Conservation (phyloP, 805 yeast species). For the Ogataea siamensis region DNA sequence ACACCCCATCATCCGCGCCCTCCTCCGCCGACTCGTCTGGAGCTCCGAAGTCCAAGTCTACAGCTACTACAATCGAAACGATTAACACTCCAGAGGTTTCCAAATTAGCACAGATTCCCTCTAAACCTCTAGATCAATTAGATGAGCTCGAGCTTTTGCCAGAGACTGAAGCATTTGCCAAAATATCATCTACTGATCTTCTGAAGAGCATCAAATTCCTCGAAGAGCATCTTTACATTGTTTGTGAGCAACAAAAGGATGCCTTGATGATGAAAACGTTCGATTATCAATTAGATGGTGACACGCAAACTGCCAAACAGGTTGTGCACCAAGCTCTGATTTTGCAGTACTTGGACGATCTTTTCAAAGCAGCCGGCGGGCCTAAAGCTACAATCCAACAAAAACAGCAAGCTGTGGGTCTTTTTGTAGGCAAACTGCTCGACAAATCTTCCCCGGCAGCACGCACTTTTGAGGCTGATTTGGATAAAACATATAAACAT, state of each 20-base stretch:
- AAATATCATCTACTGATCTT: slow-evolving; percentile 49
- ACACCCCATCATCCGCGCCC: slow-evolving; percentile 22
- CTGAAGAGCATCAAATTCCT: slow-evolving; percentile 51
- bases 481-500: slow-evolving; percentile 70
- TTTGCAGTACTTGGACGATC: slow-evolving; percentile 55
- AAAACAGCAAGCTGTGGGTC: slow-evolving; percentile 45
- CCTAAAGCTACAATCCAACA: slow-evolving; percentile 18
- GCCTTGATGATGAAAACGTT: slow-evolving; percentile 91
- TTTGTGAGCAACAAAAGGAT: slow-evolving; percentile 84
- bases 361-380: slow-evolving; percentile 30
- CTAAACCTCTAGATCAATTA: slow-evolving; percentile 34
- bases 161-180: slow-evolving; percentile 64
- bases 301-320: slow-evolving; percentile 52
- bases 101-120: slow-evolving; percentile 23
- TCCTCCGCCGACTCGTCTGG: slow-evolving; percentile 20
- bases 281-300: slow-evolving; percentile 69
- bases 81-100: slow-evolving; percentile 29
- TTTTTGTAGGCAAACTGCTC: slow-evolving; percentile 65
- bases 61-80: slow-evolving; percentile 30
- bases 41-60: slow-evolving; percentile 18
- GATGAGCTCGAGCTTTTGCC: slow-evolving; percentile 57
- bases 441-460: slow-evolving; percentile 59
- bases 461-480: slow-evolving; percentile 69
- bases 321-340: slow-evolving; percentile 79
- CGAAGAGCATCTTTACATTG: slow-evolving; percentile 60